Evolutionary conservation across 1,139 yeast species (phyloP).

Genomic region (Magnusiomyces suaveolens): DNA sequence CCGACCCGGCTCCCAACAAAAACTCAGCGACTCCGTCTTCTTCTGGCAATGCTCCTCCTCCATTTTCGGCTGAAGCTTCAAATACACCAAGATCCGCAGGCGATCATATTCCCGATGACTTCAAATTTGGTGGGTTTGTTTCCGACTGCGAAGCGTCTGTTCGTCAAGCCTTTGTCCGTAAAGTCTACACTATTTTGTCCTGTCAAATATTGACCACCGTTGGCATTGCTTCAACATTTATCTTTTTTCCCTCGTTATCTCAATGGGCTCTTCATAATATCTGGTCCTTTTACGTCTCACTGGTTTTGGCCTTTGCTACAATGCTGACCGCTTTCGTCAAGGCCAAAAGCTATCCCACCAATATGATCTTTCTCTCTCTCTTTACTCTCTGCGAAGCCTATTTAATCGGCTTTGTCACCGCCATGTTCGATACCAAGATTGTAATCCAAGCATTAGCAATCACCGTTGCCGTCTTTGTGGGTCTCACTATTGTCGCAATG

Average conservation of each 20-base stretch:
- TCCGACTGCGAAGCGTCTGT: constrained; percentile 68
- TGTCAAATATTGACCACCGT: constrained; percentile 57
- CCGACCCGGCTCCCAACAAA: too few species aligned
- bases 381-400: constrained; percentile 74
- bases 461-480: constrained; percentile 61
- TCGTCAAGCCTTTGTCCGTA: constrained; percentile 66
- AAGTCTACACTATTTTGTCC: constrained; percentile 65
- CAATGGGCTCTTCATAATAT: constrained; percentile 51
- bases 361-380: constrained; percentile 47
- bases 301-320: constrained; percentile 52
- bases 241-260: constrained; percentile 41
- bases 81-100: constrained; percentile 21
- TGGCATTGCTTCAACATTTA: constrained; percentile 47
- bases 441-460: constrained; percentile 64
- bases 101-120: constrained; percentile 50
- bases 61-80: constrained; percentile 5
- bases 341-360: constrained; percentile 56
- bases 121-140: constrained; percentile 71
- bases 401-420: constrained; percentile 57
- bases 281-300: constrained; percentile 51
- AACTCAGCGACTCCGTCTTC: too few species aligned
- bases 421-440: constrained; percentile 53
- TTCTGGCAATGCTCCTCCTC: too few species aligned
- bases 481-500: constrained; percentile 66
- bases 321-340: constrained; percentile 51